Evolutionary conservation across 2,329 filamentous ascomycete genomes (phyloP), one percentile per base, ranked within the genome.

Genomic region (Colletotrichum australisinense): DNA sequence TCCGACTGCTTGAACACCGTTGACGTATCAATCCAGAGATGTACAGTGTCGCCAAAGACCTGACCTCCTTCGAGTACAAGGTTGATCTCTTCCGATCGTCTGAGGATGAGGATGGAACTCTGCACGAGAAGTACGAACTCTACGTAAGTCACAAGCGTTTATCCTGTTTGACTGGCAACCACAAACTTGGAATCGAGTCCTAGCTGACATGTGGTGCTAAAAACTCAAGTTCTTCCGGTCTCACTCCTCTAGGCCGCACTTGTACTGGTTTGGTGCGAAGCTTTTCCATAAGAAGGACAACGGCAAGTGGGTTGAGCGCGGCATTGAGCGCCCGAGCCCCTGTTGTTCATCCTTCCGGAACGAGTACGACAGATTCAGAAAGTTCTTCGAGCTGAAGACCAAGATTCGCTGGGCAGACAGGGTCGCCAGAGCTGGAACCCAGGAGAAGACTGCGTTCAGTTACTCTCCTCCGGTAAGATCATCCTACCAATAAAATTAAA

Each of bases 21-120:
- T 53, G 0, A 49, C 52, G 16, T 28, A n/a, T 38, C 67, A 53
- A 14, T 38, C 4, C 70, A 92, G 91, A 86, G 42, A 83, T 90
- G n/a, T 90, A 91, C 78, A 91, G 90, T 73, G 81, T 93, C 73
- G 95, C 93, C 81, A 83, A 81, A 22, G 94, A 97, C 79, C 68
- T 77, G 3, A 88, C 87, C 0, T 88, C 87, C 60, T 94, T 94
- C 79, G 80, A 84, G 4, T 95, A 94, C 81, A 86, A 91, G 67
- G 83, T 94, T 70, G 85, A 86, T 0, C 82, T 97, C 16, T 42
- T 67, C 32, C 52, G 73, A 16, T 56, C 59, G 4, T 55, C 38
- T 24, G 30, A 64, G 30, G 63, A 76, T 35, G 62, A 75, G 28
- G 58, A 70, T 19, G 73, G 63, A 22, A 46, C 67, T 16, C 46